Evolutionary conservation across 129 eudicot genomes (phyloP).

Genomic region (Daucus carota): DH1_v3.0 NC_030383.2:63045501-63046000

Average conservation of each 20-base stretch:
- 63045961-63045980: slow-evolving; percentile 76
- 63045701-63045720: slow-evolving; percentile 40
- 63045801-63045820: slow-evolving; percentile 97
- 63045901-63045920: slow-evolving; percentile 68
- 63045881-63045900: slow-evolving; percentile 77
- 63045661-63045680: slow-evolving; percentile 2
- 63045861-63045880: slow-evolving; percentile 92
- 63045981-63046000: slow-evolving; percentile 99
- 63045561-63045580: slow-evolving; percentile 79
- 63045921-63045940: slow-evolving; percentile 72
- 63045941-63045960: slow-evolving; percentile 90
- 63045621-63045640: slow-evolving; percentile 4
- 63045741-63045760: slow-evolving; percentile 99
- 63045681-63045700: neutral
- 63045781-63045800: slow-evolving; percentile 97
- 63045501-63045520: slow-evolving; percentile 67
- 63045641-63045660: neutral
- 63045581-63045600: slow-evolving; percentile 90
- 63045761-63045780: slow-evolving; percentile 93
- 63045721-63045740: slow-evolving; percentile 85
- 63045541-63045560: slow-evolving; percentile 90
- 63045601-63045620: slow-evolving; percentile 18
- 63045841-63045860: slow-evolving; percentile 95
- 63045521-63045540: slow-evolving; percentile 91
- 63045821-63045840: slow-evolving; percentile 98